Evolutionary conservation across 2,329 filamentous ascomycete genomes (phyloP).

Genomic region (Penicillium sp.): DNA sequence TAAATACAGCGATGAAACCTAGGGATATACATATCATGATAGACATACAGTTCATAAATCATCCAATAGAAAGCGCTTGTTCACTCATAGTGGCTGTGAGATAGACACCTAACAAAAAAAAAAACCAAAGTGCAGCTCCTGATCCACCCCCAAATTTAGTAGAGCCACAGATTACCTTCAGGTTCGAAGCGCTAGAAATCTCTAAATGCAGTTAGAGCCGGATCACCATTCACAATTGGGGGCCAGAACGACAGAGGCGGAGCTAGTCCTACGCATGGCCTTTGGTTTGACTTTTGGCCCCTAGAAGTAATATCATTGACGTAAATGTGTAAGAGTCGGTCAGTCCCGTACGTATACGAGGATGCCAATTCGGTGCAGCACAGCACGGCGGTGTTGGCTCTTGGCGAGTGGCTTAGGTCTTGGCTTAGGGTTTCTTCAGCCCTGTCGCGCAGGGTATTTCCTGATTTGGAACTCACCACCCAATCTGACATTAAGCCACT

Average conservation of each 20-base stretch:
- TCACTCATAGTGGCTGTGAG: too few species aligned
- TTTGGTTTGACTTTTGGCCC: not conserved
- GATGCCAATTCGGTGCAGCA: not conserved
- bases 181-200: not conserved
- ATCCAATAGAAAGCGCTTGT: not conserved
- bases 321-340: not conserved
- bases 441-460: not conserved
- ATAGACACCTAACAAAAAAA: too few species aligned
- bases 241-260: too few species aligned
- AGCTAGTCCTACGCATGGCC: too few species aligned
- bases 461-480: not conserved
- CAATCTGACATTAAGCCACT: not conserved
- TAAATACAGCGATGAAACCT: too few species aligned
- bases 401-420: slow-evolving; percentile 6
- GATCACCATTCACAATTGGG: not conserved
- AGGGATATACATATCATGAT: not conserved
- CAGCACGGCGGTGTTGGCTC: not conserved
- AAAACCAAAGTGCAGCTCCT: not conserved
- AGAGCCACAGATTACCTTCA: not conserved
- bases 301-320: not conserved
- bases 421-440: not conserved
- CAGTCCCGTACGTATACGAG: not conserved
- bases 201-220: not conserved
- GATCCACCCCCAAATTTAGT: not conserved
- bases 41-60: not conserved